These are phyloP conservation scores for Pythium phragmitis DNA, from an alignment of 352 stramenopile genomes.

Conservation along the genomic window DNA sequence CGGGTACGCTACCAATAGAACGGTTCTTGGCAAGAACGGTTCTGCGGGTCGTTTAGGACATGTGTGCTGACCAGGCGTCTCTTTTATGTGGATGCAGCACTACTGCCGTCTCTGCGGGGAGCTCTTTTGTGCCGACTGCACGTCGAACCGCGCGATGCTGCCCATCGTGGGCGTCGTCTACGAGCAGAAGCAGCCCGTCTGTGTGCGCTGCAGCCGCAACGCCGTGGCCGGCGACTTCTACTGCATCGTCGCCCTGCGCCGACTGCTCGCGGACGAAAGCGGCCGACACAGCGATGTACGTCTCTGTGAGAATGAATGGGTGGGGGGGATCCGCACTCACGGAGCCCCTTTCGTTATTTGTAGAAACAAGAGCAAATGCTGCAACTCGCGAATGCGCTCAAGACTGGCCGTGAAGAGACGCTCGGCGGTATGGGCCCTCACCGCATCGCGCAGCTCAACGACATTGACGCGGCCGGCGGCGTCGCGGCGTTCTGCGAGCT, in stretches of 20 bases:
- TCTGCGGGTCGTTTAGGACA: too few species aligned
- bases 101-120: slow-evolving; percentile 78
- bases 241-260: slow-evolving; percentile 69
- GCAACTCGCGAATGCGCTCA: slow-evolving; percentile 59
- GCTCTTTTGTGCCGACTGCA: slow-evolving; percentile 77
- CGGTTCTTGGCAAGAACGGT: too few species aligned
- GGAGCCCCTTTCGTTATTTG: background rate
- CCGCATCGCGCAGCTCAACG: slow-evolving; percentile 79
- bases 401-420: slow-evolving; percentile 58
- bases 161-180: slow-evolving; percentile 57
- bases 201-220: slow-evolving; percentile 75
- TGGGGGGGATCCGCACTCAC: too few species aligned
- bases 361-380: slow-evolving; percentile 71
- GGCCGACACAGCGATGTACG: slow-evolving; percentile 40
- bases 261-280: slow-evolving; percentile 46
- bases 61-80: too few species aligned
- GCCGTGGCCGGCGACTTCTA: slow-evolving; percentile 61
- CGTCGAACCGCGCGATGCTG: slow-evolving; percentile 61
- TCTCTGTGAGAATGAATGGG: background rate
- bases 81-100: slow-evolving; percentile 32
- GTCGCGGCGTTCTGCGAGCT: slow-evolving; percentile 72
- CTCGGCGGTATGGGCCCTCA: slow-evolving; percentile 65
- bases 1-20: slow-evolving; percentile 31
- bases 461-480: slow-evolving; percentile 78
- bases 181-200: slow-evolving; percentile 74